Base-by-base conservation (phyloP, 1,284 basidiomycete species). In the Trichosporon sp. region DNA sequence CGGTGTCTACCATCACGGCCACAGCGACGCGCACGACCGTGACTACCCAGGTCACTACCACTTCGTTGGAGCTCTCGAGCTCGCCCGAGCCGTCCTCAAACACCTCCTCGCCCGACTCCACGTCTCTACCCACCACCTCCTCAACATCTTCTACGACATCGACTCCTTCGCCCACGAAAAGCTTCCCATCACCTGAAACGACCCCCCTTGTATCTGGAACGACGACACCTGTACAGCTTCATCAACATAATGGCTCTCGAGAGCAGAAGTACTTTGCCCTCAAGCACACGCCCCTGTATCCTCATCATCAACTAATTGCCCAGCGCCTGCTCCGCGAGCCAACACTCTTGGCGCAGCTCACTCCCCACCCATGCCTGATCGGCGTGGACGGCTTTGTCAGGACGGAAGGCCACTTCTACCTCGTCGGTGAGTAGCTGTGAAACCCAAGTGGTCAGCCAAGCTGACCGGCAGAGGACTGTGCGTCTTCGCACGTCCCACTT, bases 231-330 rank as follows among this genome's bases (percentile, higher is more conserved):
- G 49, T 54, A 31, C 49, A 29, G 14, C 49, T 27, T 29, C 49
- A 54, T 27, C 49, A 13, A 16, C 49, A 52, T 29, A 6, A 54
- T n/a, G 27, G 4, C 5, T 23, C 40, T n/a, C 19, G 31, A 13
- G 25, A 8, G 68, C 49, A 9, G 16, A 58, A 61, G 25, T 60
- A 82, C 81, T 83, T 80, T 69, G 84, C 84, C 0, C 77, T 86
- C 71, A 85, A 86, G 68, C 83, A 85, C 70, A 86, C 85, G 2
- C 82, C 84, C 3, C 76, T 86, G 19, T 82, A 84, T 64, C 83
- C 83, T 0, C 85, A 86, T 67, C 85, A 86, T 68, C 83, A 83
- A 5, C 76, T 86, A 25, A 85, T 86, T 60, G 81, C 84, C 2
- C 81, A 82, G 0, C 77, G 85, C 4, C 75, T 86, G 9, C 74